These are phyloP conservation scores for Malassezia furfur DNA, from an alignment of 1,284 basidiomycete genomes.

Conservation along the genomic window DNA sequence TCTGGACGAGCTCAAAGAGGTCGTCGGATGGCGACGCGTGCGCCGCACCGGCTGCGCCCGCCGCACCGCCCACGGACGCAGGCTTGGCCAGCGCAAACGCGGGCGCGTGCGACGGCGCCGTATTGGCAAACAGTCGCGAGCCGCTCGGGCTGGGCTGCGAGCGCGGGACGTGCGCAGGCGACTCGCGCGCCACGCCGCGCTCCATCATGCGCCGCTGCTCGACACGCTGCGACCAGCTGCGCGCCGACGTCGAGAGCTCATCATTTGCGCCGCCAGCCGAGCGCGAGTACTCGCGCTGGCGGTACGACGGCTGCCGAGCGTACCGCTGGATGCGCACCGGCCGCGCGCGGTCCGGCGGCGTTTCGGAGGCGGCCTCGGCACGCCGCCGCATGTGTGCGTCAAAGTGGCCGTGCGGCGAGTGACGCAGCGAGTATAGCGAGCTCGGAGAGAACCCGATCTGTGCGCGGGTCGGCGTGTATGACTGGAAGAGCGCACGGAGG, in stretches of 20 bases:
- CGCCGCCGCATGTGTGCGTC: constrained; percentile 9
- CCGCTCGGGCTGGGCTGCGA: background rate
- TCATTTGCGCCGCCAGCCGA: background rate
- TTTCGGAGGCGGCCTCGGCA: background rate
- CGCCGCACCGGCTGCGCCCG: background rate
- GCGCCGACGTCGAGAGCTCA: background rate
- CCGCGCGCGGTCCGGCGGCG: background rate
- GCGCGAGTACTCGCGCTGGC: constrained; percentile 9
- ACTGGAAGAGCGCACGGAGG: constrained; percentile 10
- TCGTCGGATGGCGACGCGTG: constrained; percentile 1
- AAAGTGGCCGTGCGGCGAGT: constrained; percentile 7
- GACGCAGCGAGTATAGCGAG: constrained; percentile 6
- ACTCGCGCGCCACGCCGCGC: background rate
- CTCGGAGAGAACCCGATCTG: constrained; percentile 4
- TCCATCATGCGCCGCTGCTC: constrained; percentile 14
- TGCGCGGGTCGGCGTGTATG: background rate
- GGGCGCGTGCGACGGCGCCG: constrained; percentile 6
- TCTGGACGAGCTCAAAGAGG: constrained; percentile 10
- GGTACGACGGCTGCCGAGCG: constrained; percentile 10
- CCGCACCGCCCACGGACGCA: background rate
- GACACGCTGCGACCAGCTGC: constrained; percentile 14
- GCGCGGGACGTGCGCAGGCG: background rate
- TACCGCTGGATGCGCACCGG: constrained; percentile 15
- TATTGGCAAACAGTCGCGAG: constrained; percentile 11
- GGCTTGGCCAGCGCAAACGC: constrained; percentile 10